These are phyloP conservation scores for Eucalyptus curtisii DNA, from an alignment of 345 rosid genomes.

Conservation along the genomic window DNA sequence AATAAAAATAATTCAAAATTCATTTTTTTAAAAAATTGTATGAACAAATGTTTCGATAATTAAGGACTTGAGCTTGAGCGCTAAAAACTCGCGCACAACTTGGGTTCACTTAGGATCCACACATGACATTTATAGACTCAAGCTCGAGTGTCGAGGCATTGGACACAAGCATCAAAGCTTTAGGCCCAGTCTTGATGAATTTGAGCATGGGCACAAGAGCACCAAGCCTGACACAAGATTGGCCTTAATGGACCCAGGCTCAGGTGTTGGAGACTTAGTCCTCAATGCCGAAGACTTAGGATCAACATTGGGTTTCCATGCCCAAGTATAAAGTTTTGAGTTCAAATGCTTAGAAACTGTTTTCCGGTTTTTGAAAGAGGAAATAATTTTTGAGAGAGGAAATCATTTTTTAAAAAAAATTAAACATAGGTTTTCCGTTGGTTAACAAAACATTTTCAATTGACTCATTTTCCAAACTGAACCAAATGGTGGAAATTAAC, in stretches of 20 bases:
- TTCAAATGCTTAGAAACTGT: too few relatives aligned
- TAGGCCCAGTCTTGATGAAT: background rate
- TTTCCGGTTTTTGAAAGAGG: too few relatives aligned
- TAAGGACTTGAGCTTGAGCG: background rate
- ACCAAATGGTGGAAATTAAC: background rate
- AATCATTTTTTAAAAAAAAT: too few relatives aligned
- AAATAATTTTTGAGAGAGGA: too few relatives aligned
- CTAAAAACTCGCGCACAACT: too few relatives aligned
- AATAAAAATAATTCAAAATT: too few relatives aligned
- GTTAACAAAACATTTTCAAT: too few relatives aligned
- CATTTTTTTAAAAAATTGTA: too few relatives aligned
- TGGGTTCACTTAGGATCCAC: too few relatives aligned
- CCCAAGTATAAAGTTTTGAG: background rate
- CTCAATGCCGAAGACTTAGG: background rate
- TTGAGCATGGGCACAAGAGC: background rate
- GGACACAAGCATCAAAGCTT: background rate
- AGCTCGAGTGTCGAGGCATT: background rate
- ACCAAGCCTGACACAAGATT: background rate
- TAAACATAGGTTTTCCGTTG: background rate
- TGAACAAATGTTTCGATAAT: too few relatives aligned
- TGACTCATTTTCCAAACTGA: too few relatives aligned
- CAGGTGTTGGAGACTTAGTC: background rate
- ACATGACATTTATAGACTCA: accelerated
- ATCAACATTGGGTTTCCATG: background rate
- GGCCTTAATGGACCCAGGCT: background rate